These are phyloP conservation scores for Lentinus tigrinus DNA, from an alignment of 768 basidiomycete genomes.

Conservation along the genomic window DNA sequence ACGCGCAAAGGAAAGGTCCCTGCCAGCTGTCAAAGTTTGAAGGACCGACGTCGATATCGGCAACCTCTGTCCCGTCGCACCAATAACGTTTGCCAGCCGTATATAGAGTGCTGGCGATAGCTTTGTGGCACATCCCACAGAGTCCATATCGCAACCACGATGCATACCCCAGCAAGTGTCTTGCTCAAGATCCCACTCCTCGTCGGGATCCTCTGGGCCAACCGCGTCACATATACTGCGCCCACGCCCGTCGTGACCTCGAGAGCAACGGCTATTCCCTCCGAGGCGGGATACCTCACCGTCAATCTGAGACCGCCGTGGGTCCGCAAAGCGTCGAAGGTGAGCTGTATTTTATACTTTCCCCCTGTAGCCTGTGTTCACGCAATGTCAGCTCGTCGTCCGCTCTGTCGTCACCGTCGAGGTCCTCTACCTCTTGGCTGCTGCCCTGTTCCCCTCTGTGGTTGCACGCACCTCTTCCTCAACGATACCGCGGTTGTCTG, in stretches of 20 bases:
- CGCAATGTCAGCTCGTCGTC: neutral
- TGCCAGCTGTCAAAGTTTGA: no score
- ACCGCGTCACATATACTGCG: slow-evolving; percentile 1
- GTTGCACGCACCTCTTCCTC: neutral
- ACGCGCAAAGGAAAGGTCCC: no score
- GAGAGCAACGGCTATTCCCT: neutral
- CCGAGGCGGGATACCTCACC: neutral
- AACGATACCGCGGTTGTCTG: neutral
- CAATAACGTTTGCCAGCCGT: neutral
- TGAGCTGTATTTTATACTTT: neutral
- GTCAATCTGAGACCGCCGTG: neutral
- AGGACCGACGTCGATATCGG: no score
- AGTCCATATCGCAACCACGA: no score
- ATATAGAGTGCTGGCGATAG: no score
- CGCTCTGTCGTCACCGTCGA: neutral
- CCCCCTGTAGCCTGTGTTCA: neutral
- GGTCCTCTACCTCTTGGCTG: neutral
- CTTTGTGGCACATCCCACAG: no score
- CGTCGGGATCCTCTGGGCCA: neutral
- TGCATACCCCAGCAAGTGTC: neutral
- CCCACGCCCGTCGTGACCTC: slow-evolving; percentile 1
- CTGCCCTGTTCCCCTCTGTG: no score
- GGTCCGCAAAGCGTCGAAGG: neutral
- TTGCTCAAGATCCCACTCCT: slow-evolving; percentile 1
- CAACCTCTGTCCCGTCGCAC: no score